phyloP scores from a whole-genome alignment of 768 basidiomycete species.

The Hericium erinaceus region DNA sequence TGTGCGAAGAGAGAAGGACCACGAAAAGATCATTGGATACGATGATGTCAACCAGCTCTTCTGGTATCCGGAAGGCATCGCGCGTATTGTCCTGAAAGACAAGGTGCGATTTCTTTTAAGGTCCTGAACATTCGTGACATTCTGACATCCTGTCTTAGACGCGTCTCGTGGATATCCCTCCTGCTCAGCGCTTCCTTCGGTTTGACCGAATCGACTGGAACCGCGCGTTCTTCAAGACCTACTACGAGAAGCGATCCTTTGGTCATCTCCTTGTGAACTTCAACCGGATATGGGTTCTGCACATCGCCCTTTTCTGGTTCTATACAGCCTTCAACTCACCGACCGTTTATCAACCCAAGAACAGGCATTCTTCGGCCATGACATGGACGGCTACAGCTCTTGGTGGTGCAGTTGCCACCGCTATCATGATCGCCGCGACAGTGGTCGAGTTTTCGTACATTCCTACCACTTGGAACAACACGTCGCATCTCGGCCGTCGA shows the following conservation, averaged over 20 bases:
- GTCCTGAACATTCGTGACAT: neutral
- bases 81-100: slow-evolving; percentile 79
- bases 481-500: slow-evolving; percentile 89
- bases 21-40: slow-evolving; percentile 92
- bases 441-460: slow-evolving; percentile 95
- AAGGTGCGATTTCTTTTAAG: slow-evolving; percentile 42
- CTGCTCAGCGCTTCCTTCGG: slow-evolving; percentile 90
- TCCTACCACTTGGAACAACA: slow-evolving; percentile 98
- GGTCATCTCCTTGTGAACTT: slow-evolving; percentile 98
- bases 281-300: slow-evolving; percentile 98
- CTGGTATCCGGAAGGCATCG: slow-evolving; percentile 99
- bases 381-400: slow-evolving; percentile 91
- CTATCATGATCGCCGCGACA: slow-evolving; percentile 95
- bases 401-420: slow-evolving; percentile 90
- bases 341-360: slow-evolving; percentile 51
- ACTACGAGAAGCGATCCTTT: slow-evolving; percentile 94
- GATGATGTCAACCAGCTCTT: slow-evolving; percentile 99
- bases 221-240: slow-evolving; percentile 96
- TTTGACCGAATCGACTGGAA: slow-evolving; percentile 97
- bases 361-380: slow-evolving; percentile 63
- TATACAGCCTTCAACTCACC: slow-evolving; percentile 95
- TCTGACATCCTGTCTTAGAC: slow-evolving; percentile 37
- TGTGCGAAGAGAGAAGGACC: slow-evolving; percentile 86
- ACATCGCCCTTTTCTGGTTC: slow-evolving; percentile 90
- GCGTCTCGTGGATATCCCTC: slow-evolving; percentile 83